Evolutionary conservation across 371 early-diverging fungal genomes (phyloP).

Genomic region (Mortierella sp.): DNA sequence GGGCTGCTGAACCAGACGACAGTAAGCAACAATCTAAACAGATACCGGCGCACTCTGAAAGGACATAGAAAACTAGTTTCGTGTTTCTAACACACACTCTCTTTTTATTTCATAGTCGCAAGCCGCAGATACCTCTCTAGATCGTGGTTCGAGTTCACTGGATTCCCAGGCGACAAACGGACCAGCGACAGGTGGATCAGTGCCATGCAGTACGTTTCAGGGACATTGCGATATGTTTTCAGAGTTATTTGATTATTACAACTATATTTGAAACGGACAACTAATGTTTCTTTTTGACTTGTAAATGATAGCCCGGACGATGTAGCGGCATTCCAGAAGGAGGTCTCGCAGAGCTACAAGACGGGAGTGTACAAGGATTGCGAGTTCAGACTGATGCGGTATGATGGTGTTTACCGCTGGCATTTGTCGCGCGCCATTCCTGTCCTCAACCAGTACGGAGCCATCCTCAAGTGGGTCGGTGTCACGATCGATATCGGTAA

Average conservation of each 20-base stretch:
- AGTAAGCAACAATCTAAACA: constrained; percentile 2
- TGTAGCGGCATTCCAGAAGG: constrained; percentile 46
- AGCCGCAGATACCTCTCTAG: constrained; percentile 52
- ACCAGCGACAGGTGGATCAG: constrained; percentile 53
- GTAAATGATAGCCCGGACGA: constrained; percentile 41
- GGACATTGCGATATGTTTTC: not conserved
- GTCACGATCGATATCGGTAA: constrained; percentile 56
- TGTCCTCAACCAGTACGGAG: constrained; percentile 45
- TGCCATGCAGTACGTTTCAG: constrained; percentile 51
- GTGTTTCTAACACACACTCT: not conserved
- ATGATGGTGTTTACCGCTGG: constrained; percentile 55
- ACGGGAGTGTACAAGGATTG: constrained; percentile 53
- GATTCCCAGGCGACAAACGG: constrained; percentile 40
- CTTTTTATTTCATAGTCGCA: constrained; percentile 12
- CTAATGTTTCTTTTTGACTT: not conserved
- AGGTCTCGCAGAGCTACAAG: constrained; percentile 52
- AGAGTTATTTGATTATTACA: not conserved
- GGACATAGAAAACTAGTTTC: not conserved
- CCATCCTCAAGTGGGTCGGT: constrained; percentile 51
- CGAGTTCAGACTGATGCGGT: constrained; percentile 53
- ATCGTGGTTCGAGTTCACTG: constrained; percentile 56
- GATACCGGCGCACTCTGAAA: not conserved
- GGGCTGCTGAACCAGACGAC: constrained; percentile 52
- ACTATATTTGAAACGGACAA: not conserved
- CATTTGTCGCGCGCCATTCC: constrained; percentile 51